Conservation (phyloP, 2,329 filamentous ascomycete species). For the Ophiocordyceps camponoti-saundersi region DNA sequence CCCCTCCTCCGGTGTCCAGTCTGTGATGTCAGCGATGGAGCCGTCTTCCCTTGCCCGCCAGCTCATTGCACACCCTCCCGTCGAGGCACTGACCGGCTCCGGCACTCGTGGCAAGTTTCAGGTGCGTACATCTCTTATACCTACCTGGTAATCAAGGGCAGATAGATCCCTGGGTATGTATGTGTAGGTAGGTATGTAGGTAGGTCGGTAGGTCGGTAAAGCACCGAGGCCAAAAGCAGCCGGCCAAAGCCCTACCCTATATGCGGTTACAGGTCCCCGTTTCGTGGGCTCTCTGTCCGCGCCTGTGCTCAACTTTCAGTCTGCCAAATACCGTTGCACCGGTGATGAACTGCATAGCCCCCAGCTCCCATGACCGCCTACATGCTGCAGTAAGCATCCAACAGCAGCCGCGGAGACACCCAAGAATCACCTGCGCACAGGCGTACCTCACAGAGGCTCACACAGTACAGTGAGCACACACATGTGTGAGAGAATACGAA, state of each 20-base stretch:
- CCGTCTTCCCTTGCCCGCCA: neutral
- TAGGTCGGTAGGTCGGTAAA: no score
- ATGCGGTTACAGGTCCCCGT: neutral
- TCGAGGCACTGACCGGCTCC: neutral
- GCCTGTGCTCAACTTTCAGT: neutral
- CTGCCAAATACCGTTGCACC: neutral
- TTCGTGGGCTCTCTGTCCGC: neutral
- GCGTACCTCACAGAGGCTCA: no score
- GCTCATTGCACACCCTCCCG: neutral
- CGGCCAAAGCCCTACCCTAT: no score
- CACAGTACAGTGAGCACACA: no score
- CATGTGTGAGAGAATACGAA: neutral
- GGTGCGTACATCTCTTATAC: neutral
- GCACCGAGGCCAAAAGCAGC: no score
- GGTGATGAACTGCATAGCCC: neutral
- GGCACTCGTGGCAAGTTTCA: neutral
- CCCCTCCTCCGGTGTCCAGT: neutral
- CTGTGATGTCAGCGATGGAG: neutral
- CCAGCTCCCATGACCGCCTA: neutral
- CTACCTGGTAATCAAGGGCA: no score
- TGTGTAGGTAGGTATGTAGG: neutral
- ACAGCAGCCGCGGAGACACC: no score
- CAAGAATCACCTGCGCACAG: no score
- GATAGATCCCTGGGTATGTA: no score
- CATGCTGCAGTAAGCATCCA: neutral